These are phyloP conservation scores for Fusarium coicis DNA, from an alignment of 2,329 filamentous ascomycete species.

Conservation along the genomic window DNA sequence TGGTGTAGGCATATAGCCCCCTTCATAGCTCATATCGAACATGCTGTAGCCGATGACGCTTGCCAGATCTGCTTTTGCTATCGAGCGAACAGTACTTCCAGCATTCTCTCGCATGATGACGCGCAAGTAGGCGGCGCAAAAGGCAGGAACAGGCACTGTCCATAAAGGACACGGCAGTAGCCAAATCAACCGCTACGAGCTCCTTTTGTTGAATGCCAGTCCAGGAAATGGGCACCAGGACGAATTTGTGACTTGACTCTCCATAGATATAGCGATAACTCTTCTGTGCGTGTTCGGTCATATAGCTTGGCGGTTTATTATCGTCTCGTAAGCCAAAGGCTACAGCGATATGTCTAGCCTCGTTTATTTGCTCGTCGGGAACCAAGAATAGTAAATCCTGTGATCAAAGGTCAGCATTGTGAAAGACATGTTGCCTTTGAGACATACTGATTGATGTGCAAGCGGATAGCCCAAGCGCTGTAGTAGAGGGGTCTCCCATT, in stretches of 20 bases:
- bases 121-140: not conserved
- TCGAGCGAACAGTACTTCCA: rapidly evolving
- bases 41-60: not conserved
- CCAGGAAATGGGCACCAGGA: not conserved
- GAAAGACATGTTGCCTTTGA: rapidly evolving
- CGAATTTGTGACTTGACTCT: not conserved
- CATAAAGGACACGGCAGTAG: not conserved
- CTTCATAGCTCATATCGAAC: not conserved
- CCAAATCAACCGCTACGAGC: rapidly evolving
- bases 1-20: not conserved
- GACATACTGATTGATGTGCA: not conserved
- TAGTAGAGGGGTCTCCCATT: not conserved
- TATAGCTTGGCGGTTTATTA: not conserved
- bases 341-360: rapidly evolving
- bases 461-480: rapidly evolving
- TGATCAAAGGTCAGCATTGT: not conserved
- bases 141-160: rapidly evolving
- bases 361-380: rapidly evolving
- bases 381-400: not conserved
- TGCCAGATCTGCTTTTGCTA: not conserved
- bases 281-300: not conserved
- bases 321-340: rapidly evolving
- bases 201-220: not conserved
- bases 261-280: not conserved
- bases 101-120: rapidly evolving